Conservation (phyloP, 75 land plant species). For the Cryptomeria japonica region DNA sequence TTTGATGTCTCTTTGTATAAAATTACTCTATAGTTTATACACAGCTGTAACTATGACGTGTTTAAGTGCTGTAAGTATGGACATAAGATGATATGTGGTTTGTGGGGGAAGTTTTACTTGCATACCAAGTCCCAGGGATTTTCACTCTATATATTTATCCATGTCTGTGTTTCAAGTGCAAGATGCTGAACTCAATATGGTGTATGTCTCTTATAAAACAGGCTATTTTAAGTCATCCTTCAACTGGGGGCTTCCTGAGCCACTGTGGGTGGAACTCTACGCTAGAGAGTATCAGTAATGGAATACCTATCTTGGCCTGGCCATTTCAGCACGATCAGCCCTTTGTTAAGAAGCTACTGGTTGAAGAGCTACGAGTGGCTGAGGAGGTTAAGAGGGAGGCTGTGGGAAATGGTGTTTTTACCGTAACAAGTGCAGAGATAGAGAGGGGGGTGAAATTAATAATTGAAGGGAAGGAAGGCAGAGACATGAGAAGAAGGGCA, state of each 20-base stretch:
- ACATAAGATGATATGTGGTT: too few species aligned
- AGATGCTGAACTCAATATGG: neutral
- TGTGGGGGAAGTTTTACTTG: neutral
- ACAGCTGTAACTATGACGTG: too few species aligned
- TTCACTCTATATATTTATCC: neutral
- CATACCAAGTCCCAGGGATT: neutral
- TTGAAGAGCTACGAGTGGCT: conserved; percentile 7
- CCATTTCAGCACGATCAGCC: conserved; percentile 14
- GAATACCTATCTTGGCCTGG: conserved; percentile 17
- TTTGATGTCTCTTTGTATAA: too few species aligned
- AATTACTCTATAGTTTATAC: too few species aligned
- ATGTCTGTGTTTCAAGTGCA: neutral
- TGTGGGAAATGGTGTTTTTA: neutral
- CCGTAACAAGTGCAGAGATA: neutral
- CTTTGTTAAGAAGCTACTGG: conserved; percentile 12
- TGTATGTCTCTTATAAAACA: neutral
- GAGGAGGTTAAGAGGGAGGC: neutral
- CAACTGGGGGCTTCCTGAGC: conserved; percentile 15
- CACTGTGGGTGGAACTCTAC: conserved; percentile 26
- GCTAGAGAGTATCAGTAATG: conserved; percentile 14
- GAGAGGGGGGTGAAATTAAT: neutral
- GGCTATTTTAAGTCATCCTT: conserved; percentile 5
- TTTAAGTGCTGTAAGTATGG: too few species aligned
- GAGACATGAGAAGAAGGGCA: neutral
- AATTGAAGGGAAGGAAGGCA: neutral